Evolutionary conservation across 1,284 basidiomycete species (phyloP), one percentile per base, ranked within the genome.

Genomic region (Ustanciosporium gigantosporum): DNA sequence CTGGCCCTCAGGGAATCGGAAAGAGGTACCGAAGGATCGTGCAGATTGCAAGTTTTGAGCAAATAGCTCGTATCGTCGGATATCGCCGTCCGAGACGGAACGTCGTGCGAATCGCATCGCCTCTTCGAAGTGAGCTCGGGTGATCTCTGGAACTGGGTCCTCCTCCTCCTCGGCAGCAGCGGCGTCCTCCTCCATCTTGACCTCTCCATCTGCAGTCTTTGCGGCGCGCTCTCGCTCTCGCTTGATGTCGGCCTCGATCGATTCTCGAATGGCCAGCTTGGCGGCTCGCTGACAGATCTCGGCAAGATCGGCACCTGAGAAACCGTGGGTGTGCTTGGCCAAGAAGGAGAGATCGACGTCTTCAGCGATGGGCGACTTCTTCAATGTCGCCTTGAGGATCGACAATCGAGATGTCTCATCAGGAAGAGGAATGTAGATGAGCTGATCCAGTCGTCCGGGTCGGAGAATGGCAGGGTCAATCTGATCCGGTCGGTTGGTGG

Each of bases 401-500:
- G 90, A 89, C 32, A 94, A 77, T 69, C 95, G 90, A 24, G 90
- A 91, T 2, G 84, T 82, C 81, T 97, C 93, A 80, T 97, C 93
- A 46, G 94, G 95, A n/a, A 79, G 68, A n/a, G 78, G 77, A 56
- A 80, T 79, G 72, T 80, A 78, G 61, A 78, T 80, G 36, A 80
- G 78, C 70, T 79, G 79, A 79, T 98, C 95, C 41, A 98, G 87
- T 85, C 95, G 93, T 79, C 95, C 95, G 41, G 95, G 95, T 82
- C 94, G 93, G 50, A 98, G 86, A 35, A 98, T 85, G 15, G 95
- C 95, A 40, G 91, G 83, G 79, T 99, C 95, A 71, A 98, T 96
- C 80, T 96, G 92, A 79, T 99, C 94, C n/a, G 94, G 95, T 78
- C 94, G 84, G 84, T 98, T 97, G 65, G 94, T 98, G 36, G 94